Percentiles rank a stretch among this genome's conserved stretches.
These are phyloP conservation scores for Syzygium oleosum DNA, from an alignment of 345 rosid genomes.

Conservation along the genomic window DNA sequence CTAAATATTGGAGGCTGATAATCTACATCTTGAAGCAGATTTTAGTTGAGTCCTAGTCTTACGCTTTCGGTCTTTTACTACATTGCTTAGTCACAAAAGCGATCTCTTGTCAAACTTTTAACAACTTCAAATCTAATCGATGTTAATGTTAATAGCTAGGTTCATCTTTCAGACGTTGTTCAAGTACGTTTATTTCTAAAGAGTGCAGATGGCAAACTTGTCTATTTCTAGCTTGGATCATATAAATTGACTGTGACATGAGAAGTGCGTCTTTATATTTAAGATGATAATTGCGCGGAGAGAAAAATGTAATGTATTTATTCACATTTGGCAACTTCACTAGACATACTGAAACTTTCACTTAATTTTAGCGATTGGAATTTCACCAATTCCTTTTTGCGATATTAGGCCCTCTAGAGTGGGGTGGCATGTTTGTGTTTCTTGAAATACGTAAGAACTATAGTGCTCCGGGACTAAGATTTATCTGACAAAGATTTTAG, in stretches of 20 bases:
- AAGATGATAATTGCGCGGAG: too few species aligned
- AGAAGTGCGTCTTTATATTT: too few species aligned
- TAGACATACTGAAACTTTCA: background rate
- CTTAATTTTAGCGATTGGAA: background rate
- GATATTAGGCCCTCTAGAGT: background rate
- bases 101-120: background rate
- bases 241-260: background rate
- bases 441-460: background rate
- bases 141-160: background rate
- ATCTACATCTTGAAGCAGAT: background rate
- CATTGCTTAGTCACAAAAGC: background rate
- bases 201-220: background rate
- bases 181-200: background rate
- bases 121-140: background rate
- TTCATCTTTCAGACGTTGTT: background rate
- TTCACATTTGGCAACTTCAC: too few species aligned
- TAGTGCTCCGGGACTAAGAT: conserved; percentile 5
- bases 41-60: background rate
- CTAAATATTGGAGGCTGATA: background rate
- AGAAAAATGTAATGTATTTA: too few species aligned
- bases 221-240: background rate
- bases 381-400: background rate
- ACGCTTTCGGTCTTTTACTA: background rate
- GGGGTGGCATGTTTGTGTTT: background rate
- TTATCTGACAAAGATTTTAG: conserved; percentile 89